Evolutionary conservation across 257 asterid genomes (phyloP), one percentile per base, ranked within the genome.

Genomic region (Petunia secreta): DNA sequence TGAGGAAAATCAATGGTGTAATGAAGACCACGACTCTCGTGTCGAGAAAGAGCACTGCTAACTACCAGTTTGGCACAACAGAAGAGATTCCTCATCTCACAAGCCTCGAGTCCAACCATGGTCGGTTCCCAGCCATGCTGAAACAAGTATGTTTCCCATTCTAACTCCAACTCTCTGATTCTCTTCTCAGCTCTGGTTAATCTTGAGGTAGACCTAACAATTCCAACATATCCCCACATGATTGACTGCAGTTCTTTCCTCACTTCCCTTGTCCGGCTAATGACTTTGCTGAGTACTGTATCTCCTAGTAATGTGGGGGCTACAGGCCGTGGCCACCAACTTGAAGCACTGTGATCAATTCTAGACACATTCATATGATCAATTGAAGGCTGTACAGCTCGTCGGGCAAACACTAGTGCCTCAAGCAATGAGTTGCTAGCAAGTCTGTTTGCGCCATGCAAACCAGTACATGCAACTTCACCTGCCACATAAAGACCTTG

Each of bases 381-480:
- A 1, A 92, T 83, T 2, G 99, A 92, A 5, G 99, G 98, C 57
- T 86, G 87, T 68, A 96, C 99, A 2, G 98, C 98, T 82, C 99
- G 80, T 50, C 98, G 84, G 4, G 99, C 99, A 58, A 96, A 96
- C 3, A 96, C 99, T 1, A 96, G 91, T 5, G 98, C 99, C 88
- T 96, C 99, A 1, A 92, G 95, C 82, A 96, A 65, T 1, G 98
- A 96, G 86, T 96, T 96, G 91, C 98, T 92, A 6, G 99, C 99
- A 4, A 96, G 94, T 4, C 99, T 88, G 79, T 94, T 96, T 2
- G 99, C 98, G 3, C 99, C 98, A 8, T 96, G 99, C 78, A 96
- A 65, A 71, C 99, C 99, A 0, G 99, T 96, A 79, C 99, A 96
- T 0, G 99, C 99, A 38, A 92, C 99, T 83, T 96, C 99, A 7